Percentiles rank a stretch among this genome's conserved stretches.
Conservation (phyloP, 371 early-diverging fungal genomes). For the Dichotomocladium elegans region DNA sequence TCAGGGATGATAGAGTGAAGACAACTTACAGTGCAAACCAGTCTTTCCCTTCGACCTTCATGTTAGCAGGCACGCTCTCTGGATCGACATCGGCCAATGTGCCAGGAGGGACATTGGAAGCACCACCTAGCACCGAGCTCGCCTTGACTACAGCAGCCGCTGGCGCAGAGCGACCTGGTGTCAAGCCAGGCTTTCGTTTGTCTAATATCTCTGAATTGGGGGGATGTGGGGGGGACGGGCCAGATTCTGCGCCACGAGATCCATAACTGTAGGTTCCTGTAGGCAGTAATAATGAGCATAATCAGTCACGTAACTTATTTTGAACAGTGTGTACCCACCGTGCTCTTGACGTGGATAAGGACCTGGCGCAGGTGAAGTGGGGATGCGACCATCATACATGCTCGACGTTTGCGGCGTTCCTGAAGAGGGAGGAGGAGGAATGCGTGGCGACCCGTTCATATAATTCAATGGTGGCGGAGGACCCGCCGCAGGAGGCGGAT, state of each 20-base stretch:
- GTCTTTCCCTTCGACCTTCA: slow-evolving; percentile 85
- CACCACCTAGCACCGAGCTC: no score
- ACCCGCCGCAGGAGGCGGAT: slow-evolving; percentile 1
- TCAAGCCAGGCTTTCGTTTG: background rate
- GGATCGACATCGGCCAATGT: slow-evolving; percentile 80
- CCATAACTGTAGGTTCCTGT: slow-evolving; percentile 12
- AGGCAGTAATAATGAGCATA: background rate
- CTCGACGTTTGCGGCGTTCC: background rate
- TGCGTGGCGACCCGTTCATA: slow-evolving; percentile 10
- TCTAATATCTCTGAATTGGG: background rate
- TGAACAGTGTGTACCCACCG: slow-evolving; percentile 7
- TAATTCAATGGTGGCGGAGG: slow-evolving; percentile 4
- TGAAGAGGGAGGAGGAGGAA: slow-evolving; percentile 7
- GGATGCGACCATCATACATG: slow-evolving; percentile 9
- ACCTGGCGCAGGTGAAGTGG: slow-evolving; percentile 12
- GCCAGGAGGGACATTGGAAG: slow-evolving; percentile 18
- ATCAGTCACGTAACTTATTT: no score
- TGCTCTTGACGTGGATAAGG: slow-evolving; percentile 10
- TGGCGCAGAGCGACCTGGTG: no score
- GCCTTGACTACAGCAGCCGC: no score
- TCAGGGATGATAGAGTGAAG: background rate
- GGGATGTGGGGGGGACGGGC: slow-evolving; percentile 2
- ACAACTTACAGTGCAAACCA: slow-evolving; percentile 83
- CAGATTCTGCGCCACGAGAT: background rate
- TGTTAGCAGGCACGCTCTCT: slow-evolving; percentile 75